Percentiles rank a stretch among this genome's conserved stretches.
Evolutionary conservation across 148 eudicot species (phyloP).

Genomic region (Rhododendron henanense): DNA sequence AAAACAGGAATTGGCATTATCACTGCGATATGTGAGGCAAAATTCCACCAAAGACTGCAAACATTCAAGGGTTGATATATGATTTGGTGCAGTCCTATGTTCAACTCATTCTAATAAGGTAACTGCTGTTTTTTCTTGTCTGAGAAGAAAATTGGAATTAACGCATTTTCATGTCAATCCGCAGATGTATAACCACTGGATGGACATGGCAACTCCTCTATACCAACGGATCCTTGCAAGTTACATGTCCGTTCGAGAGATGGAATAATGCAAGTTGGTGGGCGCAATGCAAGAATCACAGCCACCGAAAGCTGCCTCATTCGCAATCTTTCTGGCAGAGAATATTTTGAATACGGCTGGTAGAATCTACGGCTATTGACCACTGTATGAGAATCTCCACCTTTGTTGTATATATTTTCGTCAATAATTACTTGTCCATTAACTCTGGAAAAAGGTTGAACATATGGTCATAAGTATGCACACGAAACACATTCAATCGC

Average conservation of each 20-base stretch:
- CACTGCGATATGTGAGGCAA: neutral
- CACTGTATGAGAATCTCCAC: neutral
- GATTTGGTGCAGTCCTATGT: neutral
- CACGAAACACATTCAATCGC: neutral
- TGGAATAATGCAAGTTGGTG: slow-evolving; percentile 4
- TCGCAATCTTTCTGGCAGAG: neutral
- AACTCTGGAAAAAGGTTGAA: neutral
- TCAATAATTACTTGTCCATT: neutral
- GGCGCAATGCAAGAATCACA: slow-evolving; percentile 1
- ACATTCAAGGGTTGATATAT: neutral
- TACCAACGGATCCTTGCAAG: neutral
- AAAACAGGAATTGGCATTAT: neutral
- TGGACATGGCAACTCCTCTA: neutral
- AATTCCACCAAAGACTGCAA: neutral
- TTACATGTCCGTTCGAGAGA: neutral
- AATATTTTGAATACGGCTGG: neutral
- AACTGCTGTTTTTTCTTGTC: neutral
- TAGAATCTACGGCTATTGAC: neutral
- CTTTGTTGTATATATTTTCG: neutral
- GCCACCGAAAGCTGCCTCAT: slow-evolving; percentile 3
- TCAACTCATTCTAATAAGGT: neutral
- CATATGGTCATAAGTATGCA: neutral
- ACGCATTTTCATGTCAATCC: neutral
- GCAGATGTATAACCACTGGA: neutral
- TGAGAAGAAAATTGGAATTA: neutral